Conservation (phyloP, 352 stramenopile genomes). For the Globisporangium polare region DNA sequence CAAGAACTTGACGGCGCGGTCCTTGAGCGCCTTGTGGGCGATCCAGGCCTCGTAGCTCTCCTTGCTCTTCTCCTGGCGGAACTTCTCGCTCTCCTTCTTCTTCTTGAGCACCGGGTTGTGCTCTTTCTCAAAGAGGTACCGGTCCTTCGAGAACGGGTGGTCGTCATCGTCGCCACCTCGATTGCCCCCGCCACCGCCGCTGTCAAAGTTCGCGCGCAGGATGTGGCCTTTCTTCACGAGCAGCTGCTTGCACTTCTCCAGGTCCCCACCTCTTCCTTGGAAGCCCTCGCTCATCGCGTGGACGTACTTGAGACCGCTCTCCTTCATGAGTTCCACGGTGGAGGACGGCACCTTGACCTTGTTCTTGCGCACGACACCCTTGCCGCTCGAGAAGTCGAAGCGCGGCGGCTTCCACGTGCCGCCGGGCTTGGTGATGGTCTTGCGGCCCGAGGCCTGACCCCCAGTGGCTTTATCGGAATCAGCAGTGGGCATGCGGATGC, state of each 20-base stretch:
- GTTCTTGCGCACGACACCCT: constrained; percentile 55
- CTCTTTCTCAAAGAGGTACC: constrained; percentile 67
- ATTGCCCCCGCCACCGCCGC: constrained; percentile 9
- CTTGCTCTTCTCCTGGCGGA: constrained; percentile 58
- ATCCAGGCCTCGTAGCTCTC: constrained; percentile 75
- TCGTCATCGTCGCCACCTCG: constrained; percentile 39
- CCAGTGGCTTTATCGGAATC: constrained; percentile 4
- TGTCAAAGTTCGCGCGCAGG: constrained; percentile 70
- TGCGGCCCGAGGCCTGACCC: neutral
- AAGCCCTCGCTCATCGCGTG: constrained; percentile 86
- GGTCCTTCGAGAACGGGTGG: constrained; percentile 61
- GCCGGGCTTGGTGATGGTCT: constrained; percentile 11
- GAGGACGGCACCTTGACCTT: constrained; percentile 58
- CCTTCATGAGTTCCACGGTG: constrained; percentile 70
- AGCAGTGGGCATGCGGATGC: constrained; percentile 54
- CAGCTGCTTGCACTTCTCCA: constrained; percentile 74
- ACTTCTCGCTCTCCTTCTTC: constrained; percentile 33
- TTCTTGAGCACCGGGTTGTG: constrained; percentile 59
- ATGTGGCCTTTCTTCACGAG: constrained; percentile 78
- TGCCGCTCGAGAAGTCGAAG: constrained; percentile 73
- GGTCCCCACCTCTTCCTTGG: constrained; percentile 72
- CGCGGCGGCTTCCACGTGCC: constrained; percentile 35
- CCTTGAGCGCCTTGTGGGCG: constrained; percentile 70
- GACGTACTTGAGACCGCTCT: constrained; percentile 78
- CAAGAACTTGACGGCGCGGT: constrained; percentile 75